Percentiles rank a stretch among this genome's conserved stretches.
Evolutionary conservation across 257 asterid genomes (phyloP).

Genomic region (Plectranthus barbatus): DNA sequence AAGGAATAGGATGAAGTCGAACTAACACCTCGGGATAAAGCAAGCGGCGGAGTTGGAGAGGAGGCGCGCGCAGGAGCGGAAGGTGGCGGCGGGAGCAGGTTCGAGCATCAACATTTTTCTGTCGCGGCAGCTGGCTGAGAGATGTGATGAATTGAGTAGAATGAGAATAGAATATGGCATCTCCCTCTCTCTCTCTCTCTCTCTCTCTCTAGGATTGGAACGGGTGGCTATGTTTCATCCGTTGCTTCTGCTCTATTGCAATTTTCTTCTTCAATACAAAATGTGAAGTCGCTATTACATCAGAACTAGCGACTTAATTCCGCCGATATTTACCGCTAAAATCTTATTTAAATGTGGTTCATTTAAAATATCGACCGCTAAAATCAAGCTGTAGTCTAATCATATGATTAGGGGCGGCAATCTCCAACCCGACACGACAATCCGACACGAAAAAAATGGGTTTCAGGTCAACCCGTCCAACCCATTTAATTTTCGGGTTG

Average conservation of each 20-base stretch:
- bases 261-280: not conserved
- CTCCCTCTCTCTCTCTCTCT: not conserved
- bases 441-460: too few species aligned
- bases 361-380: too few species aligned
- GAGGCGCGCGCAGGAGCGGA: constrained; percentile 36
- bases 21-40: constrained; percentile 39
- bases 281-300: not conserved
- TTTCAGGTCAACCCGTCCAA: too few species aligned
- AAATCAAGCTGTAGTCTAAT: too few species aligned
- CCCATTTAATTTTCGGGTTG: too few species aligned
- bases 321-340: not conserved
- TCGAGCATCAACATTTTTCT: constrained; percentile 60
- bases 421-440: too few species aligned
- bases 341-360: too few species aligned
- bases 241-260: constrained; percentile 3
- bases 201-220: constrained; percentile 27
- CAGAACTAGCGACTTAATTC: not conserved
- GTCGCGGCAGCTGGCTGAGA: constrained; percentile 8
- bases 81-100: constrained; percentile 29
- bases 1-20: not conserved
- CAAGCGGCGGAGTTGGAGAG: constrained; percentile 38
- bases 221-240: constrained; percentile 35
- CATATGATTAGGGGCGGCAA: too few species aligned
- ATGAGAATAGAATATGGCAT: constrained; percentile 32
- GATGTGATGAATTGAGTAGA: not conserved